Percentiles rank a stretch among this genome's conserved stretches.
phyloP scores from a whole-genome alignment of 495 filamentous ascomycete genomes.

The Podospora pseudoanserina region DNA sequence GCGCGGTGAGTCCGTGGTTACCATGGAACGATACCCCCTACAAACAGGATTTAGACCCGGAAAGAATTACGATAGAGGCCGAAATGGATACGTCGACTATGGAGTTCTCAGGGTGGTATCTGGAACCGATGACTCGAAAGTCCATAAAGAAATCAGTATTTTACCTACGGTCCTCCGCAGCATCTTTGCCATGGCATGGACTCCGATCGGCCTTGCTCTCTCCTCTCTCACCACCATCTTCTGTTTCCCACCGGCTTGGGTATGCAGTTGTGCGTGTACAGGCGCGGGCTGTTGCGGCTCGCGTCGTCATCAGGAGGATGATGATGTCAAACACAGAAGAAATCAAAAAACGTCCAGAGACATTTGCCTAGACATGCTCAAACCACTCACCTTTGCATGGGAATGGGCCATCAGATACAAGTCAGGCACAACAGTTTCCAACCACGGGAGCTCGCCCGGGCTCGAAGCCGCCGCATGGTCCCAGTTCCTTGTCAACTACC shows the following conservation, averaged over 20 bases:
- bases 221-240: not conserved
- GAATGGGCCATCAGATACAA: not conserved
- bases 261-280: not conserved
- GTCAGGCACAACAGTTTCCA: not conserved
- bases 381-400: not conserved
- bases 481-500: not conserved
- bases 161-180: not conserved
- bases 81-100: not conserved
- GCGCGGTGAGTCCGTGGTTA: not conserved
- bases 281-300: not conserved
- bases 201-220: not conserved
- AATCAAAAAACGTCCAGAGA: not conserved
- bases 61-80: not conserved
- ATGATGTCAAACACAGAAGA: not conserved
- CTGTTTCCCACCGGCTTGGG: not conserved
- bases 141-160: not conserved
- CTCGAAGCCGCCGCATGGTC: not conserved
- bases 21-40: not conserved
- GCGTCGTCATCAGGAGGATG: not conserved
- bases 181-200: not conserved
- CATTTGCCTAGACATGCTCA: not conserved
- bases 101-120: not conserved
- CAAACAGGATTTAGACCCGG: not conserved
- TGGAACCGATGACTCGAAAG: not conserved
- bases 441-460: not conserved